A percentile compares a stretch with the other conserved stretches of the same genome.
Conservation (phyloP, 495 filamentous ascomycete species). For the Trichoderma virens region DNA sequence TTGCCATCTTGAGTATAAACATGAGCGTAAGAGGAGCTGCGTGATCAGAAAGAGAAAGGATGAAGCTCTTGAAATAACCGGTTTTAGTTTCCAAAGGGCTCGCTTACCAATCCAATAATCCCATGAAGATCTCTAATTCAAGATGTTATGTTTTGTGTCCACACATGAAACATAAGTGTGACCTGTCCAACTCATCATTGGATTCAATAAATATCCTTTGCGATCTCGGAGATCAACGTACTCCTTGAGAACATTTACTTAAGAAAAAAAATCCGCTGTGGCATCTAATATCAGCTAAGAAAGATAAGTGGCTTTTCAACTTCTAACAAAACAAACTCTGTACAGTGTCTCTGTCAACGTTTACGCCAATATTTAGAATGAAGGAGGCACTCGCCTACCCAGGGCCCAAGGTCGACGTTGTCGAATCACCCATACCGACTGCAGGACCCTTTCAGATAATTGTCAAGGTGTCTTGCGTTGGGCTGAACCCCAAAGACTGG, state of each 20-base stretch:
- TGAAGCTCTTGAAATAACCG: neutral
- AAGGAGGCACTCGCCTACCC: neutral
- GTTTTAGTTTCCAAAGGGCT: neutral
- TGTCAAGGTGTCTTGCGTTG: neutral
- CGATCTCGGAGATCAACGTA: no score
- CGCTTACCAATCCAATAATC: no score
- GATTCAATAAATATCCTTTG: no score
- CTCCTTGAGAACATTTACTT: no score
- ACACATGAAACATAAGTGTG: no score
- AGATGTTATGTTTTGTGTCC: no score
- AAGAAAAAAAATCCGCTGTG: no score
- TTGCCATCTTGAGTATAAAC: neutral
- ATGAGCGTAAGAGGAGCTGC: neutral
- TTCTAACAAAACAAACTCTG: neutral
- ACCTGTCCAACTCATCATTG: no score
- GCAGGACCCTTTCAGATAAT: conserved; percentile 58
- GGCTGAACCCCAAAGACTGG: neutral
- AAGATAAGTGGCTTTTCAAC: no score
- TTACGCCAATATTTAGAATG: neutral
- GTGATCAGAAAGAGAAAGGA: neutral
- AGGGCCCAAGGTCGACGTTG: conserved; percentile 49
- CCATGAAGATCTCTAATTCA: no score
- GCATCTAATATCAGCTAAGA: no score
- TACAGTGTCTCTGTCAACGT: neutral
- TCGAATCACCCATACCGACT: conserved; percentile 55